Evolutionary conservation across 495 filamentous ascomycete genomes (phyloP), one percentile per base, ranked within the genome.

Genomic region (Hyphodiscus hymeniophilus): DNA sequence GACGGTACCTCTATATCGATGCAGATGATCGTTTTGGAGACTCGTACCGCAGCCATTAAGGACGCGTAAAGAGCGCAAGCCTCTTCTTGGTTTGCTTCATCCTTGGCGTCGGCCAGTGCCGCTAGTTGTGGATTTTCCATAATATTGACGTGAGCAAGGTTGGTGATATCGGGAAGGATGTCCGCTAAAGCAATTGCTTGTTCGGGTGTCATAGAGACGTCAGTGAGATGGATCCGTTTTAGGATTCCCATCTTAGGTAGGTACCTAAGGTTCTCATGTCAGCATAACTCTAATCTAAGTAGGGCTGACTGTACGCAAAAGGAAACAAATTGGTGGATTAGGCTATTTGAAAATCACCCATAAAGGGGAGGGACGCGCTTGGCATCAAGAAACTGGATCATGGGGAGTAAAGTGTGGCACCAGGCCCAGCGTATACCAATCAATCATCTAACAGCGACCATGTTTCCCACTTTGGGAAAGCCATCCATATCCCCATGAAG

Each of bases 41-140:
- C 84, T 18, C 89, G 80, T 5, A 88, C 87, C 5, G 90, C 90
- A 20, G 87, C 85, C 66, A 95, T 84, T 46, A 97, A 71, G 15
- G 89, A 94, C 6, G 92, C 89, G 61, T 94, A 96, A 2, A 97
- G 68, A 17, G 92, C 92, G 57, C 87, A 95, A 0, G 91, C 89
- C 64, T 97, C 92, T 63, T 98, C 89, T 60, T 94, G 85, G 16
- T 66, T 71, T 26, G 76, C 80, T 48, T 92, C 85, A 30, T 74
- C 82, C 26, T 76, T 81, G 21, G 80, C 81, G 43, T 74, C 66
- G 3, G 87, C 81, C 22, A 94, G 64, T 13, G 73, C 70, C 4
- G 71, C 68, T 7, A 98, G 68, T 41, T 79, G 67, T 0, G 82
- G 77, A 56, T 98, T 98, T 49, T 92, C 88, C 22, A 94, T 60